phyloP scores from a whole-genome alignment of 805 yeast species.

The Saturnispora saitoi region DNA sequence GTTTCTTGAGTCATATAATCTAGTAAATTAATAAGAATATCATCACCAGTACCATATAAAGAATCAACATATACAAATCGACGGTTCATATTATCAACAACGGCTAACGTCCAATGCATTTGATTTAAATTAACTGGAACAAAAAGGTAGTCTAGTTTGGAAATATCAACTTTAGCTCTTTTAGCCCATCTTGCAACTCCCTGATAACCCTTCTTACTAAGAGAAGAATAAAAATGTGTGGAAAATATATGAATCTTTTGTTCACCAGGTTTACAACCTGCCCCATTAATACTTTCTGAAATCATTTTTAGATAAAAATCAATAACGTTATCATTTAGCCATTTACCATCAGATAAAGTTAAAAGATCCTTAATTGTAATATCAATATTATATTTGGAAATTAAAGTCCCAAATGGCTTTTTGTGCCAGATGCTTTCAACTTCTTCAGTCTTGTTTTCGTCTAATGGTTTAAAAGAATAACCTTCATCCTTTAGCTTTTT shows the following conservation, averaged over 20 bases:
- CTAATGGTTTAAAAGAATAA: slow-evolving; percentile 25
- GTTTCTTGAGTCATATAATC: slow-evolving; percentile 66
- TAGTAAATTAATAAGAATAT: slow-evolving; percentile 40
- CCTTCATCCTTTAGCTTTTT: slow-evolving; percentile 30
- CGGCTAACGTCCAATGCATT: slow-evolving; percentile 89
- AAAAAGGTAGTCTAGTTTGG: slow-evolving; percentile 54
- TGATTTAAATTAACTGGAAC: slow-evolving; percentile 80
- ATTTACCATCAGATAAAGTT: slow-evolving; percentile 59
- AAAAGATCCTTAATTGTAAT: slow-evolving; percentile 57
- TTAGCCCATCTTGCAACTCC: slow-evolving; percentile 85
- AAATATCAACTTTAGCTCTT: slow-evolving; percentile 59
- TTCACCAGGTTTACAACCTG: slow-evolving; percentile 23
- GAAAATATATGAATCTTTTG: slow-evolving; percentile 61
- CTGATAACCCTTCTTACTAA: slow-evolving; percentile 62
- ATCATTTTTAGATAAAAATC: slow-evolving; percentile 66
- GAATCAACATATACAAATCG: slow-evolving; percentile 75
- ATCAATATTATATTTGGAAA: slow-evolving; percentile 42
- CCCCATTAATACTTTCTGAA: slow-evolving; percentile 24
- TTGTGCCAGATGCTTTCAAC: slow-evolving; percentile 31
- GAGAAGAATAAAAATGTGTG: slow-evolving; percentile 77
- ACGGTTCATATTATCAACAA: slow-evolving; percentile 52
- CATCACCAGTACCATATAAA: slow-evolving; percentile 39
- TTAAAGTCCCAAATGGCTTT: slow-evolving; percentile 23
- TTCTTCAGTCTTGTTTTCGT: slow-evolving; percentile 23
- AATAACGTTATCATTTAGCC: slow-evolving; percentile 90